Evolutionary conservation across 352 stramenopile species (phyloP).

Genomic region (Aphanomyces astaci): DNA sequence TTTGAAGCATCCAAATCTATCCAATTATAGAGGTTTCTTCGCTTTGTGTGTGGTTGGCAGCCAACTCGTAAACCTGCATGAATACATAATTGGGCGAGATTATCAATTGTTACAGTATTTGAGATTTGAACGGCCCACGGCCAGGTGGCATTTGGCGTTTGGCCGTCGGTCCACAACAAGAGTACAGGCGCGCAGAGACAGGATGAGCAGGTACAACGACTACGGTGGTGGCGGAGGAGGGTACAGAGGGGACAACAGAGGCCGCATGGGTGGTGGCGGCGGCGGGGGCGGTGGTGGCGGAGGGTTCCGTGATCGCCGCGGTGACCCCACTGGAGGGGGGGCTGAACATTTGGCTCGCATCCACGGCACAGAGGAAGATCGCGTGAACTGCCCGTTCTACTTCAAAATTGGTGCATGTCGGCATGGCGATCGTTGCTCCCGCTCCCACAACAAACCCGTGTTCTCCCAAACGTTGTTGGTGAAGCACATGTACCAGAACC

Average conservation of each 20-base stretch:
- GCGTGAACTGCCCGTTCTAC: conserved; percentile 99
- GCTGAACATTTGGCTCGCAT: conserved; percentile 96
- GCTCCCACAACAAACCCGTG: conserved; percentile 97
- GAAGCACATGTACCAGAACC: conserved; percentile 98
- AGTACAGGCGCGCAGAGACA: conserved; percentile 14
- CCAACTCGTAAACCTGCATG: not conserved
- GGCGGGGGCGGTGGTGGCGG: too few relatives aligned
- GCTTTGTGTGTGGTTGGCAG: conserved; percentile 4
- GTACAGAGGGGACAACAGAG: conserved; percentile 18
- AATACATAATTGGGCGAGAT: not conserved
- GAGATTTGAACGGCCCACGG: not conserved
- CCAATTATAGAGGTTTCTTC: not conserved
- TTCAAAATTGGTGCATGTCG: conserved; percentile 99
- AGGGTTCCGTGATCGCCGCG: conserved; percentile 31
- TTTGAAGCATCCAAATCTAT: not conserved
- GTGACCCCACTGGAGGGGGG: conserved; percentile 60
- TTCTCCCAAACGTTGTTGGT: conserved; percentile 98
- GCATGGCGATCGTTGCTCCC: conserved; percentile 97
- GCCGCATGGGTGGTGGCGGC: conserved; percentile 18
- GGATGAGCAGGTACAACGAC: conserved; percentile 47
- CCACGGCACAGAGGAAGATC: conserved; percentile 96
- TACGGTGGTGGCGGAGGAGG: conserved; percentile 44
- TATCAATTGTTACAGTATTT: not conserved
- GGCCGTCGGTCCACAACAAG: too few relatives aligned
- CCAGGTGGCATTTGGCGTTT: conserved; percentile 14